phyloP scores from a whole-genome alignment of 2,329 filamentous ascomycete genomes.

The Trichoderma arundinaceum region DNA sequence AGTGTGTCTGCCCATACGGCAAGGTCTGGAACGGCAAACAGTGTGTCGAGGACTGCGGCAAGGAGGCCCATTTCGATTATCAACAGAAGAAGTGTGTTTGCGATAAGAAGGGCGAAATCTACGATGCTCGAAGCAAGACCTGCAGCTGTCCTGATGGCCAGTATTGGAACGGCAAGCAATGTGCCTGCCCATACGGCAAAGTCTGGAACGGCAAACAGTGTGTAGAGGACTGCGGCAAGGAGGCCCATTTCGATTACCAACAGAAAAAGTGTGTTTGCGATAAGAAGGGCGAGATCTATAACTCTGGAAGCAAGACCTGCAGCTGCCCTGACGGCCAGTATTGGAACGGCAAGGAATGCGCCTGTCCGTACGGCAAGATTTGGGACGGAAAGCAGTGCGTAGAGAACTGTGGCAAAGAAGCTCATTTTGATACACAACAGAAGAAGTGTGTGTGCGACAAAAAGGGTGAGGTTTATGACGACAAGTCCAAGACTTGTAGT shows the following conservation, averaged over 20 bases:
- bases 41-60: conserved; percentile 26
- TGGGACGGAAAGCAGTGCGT: conserved; percentile 22
- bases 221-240: conserved; percentile 25
- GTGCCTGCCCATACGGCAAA: conserved; percentile 12
- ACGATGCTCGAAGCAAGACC: conserved; percentile 13
- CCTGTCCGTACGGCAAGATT: conserved; percentile 10
- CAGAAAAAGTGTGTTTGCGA: conserved; percentile 28
- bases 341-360: conserved; percentile 20
- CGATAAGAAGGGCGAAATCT: conserved; percentile 16
- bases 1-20: conserved; percentile 15
- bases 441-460: conserved; percentile 27
- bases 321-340: conserved; percentile 18
- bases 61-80: conserved; percentile 10
- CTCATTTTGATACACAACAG: neutral
- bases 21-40: conserved; percentile 9
- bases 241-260: conserved; percentile 15
- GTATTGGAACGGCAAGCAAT: conserved; percentile 17
- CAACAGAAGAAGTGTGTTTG: conserved; percentile 15
- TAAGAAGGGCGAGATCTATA: conserved; percentile 22
- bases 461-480: conserved; percentile 16
- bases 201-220: conserved; percentile 24
- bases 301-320: conserved; percentile 31
- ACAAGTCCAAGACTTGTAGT: conserved; percentile 22
- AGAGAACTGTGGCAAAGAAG: conserved; percentile 29
- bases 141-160: conserved; percentile 30